phyloP scores from a whole-genome alignment of 305 asterid genomes.

The Solanum hybrid region DNA sequence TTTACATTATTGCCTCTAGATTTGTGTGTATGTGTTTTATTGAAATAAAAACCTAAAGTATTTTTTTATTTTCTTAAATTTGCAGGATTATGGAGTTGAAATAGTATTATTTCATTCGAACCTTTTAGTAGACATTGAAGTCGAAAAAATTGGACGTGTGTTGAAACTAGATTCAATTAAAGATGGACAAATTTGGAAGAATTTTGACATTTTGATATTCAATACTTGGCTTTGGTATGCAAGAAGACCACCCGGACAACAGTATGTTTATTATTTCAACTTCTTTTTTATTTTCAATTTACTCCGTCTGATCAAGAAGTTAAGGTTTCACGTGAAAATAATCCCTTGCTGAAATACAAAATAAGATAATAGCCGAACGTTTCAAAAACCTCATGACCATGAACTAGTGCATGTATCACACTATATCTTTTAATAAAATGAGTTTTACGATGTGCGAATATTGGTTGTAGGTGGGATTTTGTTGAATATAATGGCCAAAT shows the following conservation, averaged over 20 bases:
- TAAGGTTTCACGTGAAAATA: not conserved
- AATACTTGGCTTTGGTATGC: conserved; percentile 83
- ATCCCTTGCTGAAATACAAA: not conserved
- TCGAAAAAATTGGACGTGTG: conserved; percentile 34
- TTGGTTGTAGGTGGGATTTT: conserved; percentile 43
- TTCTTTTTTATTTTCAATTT: not conserved
- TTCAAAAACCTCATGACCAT: not conserved
- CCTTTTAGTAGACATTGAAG: conserved; percentile 47
- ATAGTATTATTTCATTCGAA: conserved; percentile 24
- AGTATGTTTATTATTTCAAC: conserved; percentile 20
- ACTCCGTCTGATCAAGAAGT: not conserved
- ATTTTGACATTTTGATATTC: conserved; percentile 43
- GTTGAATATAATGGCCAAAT: conserved; percentile 25
- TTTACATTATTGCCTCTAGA: not conserved
- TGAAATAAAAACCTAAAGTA: not conserved
- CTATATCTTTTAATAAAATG: no score
- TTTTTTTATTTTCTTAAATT: not conserved
- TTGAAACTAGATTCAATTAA: conserved; percentile 47
- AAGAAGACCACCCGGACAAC: conserved; percentile 45
- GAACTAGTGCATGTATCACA: not conserved
- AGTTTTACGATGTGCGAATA: not conserved
- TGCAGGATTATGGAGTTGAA: conserved; percentile 46
- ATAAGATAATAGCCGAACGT: not conserved
- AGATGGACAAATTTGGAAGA: conserved; percentile 47
- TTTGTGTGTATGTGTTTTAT: not conserved